Percentiles rank a stretch among this genome's conserved stretches.
These are phyloP conservation scores for Leucocoprinus leucothites DNA, from an alignment of 768 basidiomycete species.

Conservation along the genomic window DNA sequence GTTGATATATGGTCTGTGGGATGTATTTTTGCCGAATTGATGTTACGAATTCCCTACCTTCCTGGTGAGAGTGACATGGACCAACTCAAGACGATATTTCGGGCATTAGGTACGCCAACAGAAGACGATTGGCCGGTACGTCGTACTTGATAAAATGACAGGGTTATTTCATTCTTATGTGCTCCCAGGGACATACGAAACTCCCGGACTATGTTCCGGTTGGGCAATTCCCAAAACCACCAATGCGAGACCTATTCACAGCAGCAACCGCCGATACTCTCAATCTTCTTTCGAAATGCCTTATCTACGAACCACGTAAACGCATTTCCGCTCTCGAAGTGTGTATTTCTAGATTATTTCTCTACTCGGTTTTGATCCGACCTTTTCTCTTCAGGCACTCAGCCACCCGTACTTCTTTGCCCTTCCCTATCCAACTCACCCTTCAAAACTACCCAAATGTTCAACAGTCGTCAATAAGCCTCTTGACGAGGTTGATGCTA, in stretches of 20 bases:
- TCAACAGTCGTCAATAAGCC: slow-evolving; percentile 38
- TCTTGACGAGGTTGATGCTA: slow-evolving; percentile 77
- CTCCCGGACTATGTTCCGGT: slow-evolving; percentile 88
- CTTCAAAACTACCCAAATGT: slow-evolving; percentile 84
- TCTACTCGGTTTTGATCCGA: slow-evolving; percentile 4
- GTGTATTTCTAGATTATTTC: slow-evolving; percentile 37
- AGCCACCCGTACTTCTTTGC: slow-evolving; percentile 85
- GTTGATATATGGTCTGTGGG: slow-evolving; percentile 98
- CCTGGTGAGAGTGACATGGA: slow-evolving; percentile 97
- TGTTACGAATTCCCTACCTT: slow-evolving; percentile 93
- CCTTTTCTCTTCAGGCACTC: slow-evolving; percentile 58
- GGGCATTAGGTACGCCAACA: slow-evolving; percentile 92
- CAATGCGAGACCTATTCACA: slow-evolving; percentile 84
- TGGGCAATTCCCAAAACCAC: slow-evolving; percentile 81
- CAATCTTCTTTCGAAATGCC: slow-evolving; percentile 74
- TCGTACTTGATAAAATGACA: neutral
- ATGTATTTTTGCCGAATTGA: slow-evolving; percentile 96
- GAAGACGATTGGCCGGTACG: slow-evolving; percentile 97
- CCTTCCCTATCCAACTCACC: slow-evolving; percentile 83
- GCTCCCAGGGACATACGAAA: slow-evolving; percentile 75
- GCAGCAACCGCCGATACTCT: slow-evolving; percentile 85
- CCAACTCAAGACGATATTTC: slow-evolving; percentile 91
- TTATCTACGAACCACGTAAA: slow-evolving; percentile 82
- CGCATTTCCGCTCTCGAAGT: slow-evolving; percentile 77
- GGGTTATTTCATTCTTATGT: neutral